Conservation (phyloP, 2,329 filamentous ascomycete genomes). For the Canariomyces notabilis region DNA sequence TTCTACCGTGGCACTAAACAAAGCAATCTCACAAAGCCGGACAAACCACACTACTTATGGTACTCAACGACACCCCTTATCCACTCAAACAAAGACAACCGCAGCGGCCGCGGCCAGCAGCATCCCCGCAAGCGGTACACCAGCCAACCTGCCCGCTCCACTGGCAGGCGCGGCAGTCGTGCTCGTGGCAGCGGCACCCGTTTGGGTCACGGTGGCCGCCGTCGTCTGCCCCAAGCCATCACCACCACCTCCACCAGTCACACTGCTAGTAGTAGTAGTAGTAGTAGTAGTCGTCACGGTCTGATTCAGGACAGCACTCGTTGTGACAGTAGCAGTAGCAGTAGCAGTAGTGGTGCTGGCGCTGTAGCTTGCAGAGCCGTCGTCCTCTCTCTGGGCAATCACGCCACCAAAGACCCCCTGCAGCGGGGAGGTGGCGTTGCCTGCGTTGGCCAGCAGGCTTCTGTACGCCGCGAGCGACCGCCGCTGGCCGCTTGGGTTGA, state of each 20-base stretch:
- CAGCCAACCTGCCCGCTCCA: not conserved
- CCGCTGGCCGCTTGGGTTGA: slow-evolving; percentile 27
- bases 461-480: slow-evolving; percentile 19
- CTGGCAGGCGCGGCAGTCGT: not conserved
- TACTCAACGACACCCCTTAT: not conserved
- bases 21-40: not conserved
- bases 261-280: too few relatives aligned
- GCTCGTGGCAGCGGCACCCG: not conserved
- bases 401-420: slow-evolving; percentile 18
- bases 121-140: slow-evolving; percentile 13
- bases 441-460: slow-evolving; percentile 12
- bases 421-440: slow-evolving; percentile 18
- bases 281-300: too few relatives aligned
- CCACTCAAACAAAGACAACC: slow-evolving; percentile 15
- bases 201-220: not conserved
- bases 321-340: too few relatives aligned
- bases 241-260: too few relatives aligned
- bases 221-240: not conserved
- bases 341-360: not conserved
- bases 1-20: not conserved
- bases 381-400: slow-evolving; percentile 5
- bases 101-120: slow-evolving; percentile 8
- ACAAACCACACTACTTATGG: not conserved
- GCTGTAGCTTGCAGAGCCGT: not conserved
- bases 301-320: too few relatives aligned